Evolutionary conservation across 495 filamentous ascomycete genomes (phyloP), one percentile per base, ranked within the genome.

Genomic region (Chaetomium cochliodes): DNA sequence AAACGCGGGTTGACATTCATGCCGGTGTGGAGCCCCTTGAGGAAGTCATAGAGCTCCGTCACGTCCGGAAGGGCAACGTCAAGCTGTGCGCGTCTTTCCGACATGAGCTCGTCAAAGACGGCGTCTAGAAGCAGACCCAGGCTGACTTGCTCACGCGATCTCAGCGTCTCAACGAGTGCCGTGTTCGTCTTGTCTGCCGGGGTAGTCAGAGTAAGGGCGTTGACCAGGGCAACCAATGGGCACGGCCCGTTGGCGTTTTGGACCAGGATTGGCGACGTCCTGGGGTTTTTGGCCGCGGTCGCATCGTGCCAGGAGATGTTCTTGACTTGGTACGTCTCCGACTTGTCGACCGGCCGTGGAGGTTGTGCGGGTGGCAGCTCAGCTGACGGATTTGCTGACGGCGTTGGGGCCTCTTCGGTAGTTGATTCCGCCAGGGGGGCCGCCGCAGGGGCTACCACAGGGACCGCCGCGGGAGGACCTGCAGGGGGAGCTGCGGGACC

Each of bases 1-100:
- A 96, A 91, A 20, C 90, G 88, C 44, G 94, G 94, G 70, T 98
- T 98, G 52, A 97, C 94, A 70, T 98, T 98, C 93, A 98, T 96
- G 44, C 94, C 94, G 0, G 93, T 97, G 72, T 97, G 92, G 4
- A 98, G 80, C 51, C 90, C 91, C 30, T 93, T 84, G 11, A 98
- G 82, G 72, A 98, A 98, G 20, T 82, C 78, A 72, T 96, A 93
- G 0, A 98, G 81, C 50, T 96, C 92, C 47, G 87, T 81, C 58
- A 98, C 88, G 70, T 98, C 94, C 1, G 93, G 92, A 49, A 97
- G 80, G 18, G 68, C 66, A 8, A 71, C 74, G 26, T 80, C 74
- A 37, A 79, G 59, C 37, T 76, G 69, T 28, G 71, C 81, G 61
- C 74, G 81, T 58, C 70, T 79, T 72, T 73, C 78, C 25, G 90